A percentile compares a stretch with the other conserved stretches of the same genome.
These are phyloP conservation scores for Trifolium subterraneum DNA, from an alignment of 306 rosid genomes.

Conservation along the genomic window DNA sequence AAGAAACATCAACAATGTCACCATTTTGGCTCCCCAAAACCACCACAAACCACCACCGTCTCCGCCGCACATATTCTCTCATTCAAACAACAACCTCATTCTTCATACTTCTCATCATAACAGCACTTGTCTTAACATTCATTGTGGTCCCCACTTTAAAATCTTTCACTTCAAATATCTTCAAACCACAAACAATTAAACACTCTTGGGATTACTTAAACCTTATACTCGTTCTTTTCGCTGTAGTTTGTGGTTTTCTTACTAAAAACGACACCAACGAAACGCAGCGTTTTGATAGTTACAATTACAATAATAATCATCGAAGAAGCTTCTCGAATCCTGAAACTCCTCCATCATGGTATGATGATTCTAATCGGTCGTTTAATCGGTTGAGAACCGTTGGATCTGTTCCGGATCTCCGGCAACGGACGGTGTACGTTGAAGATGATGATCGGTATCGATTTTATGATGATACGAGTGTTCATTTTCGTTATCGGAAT, in stretches of 20 bases:
- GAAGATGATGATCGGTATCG: slow-evolving; percentile 55
- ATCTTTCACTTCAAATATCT: slow-evolving; percentile 61
- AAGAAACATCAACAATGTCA: slow-evolving; percentile 45
- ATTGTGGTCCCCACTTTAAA: slow-evolving; percentile 56
- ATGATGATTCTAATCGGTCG: slow-evolving; percentile 42
- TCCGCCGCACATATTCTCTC: slow-evolving; percentile 63
- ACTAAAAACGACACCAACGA: slow-evolving; percentile 50
- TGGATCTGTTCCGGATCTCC: slow-evolving; percentile 79
- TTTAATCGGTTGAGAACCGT: slow-evolving; percentile 57
- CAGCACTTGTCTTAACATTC: slow-evolving; percentile 48
- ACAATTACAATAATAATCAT: not conserved
- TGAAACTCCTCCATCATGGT: slow-evolving; percentile 53
- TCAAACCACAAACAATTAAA: slow-evolving; percentile 68
- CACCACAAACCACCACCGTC: slow-evolving; percentile 45
- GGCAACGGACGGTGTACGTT: slow-evolving; percentile 52
- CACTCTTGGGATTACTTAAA: slow-evolving; percentile 81
- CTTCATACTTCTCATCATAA: slow-evolving; percentile 48
- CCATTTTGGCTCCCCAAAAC: slow-evolving; percentile 66
- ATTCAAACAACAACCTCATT: slow-evolving; percentile 57
- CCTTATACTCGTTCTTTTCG: slow-evolving; percentile 79
- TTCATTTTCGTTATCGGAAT: slow-evolving; percentile 42
- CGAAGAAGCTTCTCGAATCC: slow-evolving; percentile 43
- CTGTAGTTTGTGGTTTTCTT: slow-evolving; percentile 85
- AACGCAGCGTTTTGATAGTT: slow-evolving; percentile 14
- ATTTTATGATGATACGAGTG: slow-evolving; percentile 53